A percentile compares a stretch with the other conserved stretches of the same genome.
phyloP scores from a whole-genome alignment of 805 yeast species.

The Candida koratica region DNA sequence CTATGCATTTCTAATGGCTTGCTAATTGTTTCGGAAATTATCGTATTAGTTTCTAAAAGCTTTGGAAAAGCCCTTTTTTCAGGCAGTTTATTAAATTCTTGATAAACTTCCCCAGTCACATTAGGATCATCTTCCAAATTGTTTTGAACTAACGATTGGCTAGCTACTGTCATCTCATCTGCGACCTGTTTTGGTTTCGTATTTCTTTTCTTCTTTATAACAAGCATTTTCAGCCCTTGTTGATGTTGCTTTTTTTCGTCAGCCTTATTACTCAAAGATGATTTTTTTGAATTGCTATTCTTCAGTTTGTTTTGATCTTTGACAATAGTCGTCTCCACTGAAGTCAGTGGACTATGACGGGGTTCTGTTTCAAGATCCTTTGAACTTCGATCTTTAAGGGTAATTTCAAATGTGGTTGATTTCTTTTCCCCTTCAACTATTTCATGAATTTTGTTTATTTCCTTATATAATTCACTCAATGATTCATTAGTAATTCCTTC shows the following conservation, averaged over 20 bases:
- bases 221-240: too few species aligned
- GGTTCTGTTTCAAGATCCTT: not conserved
- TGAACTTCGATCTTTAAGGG: not conserved
- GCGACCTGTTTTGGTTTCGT: not conserved
- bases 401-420: conserved; percentile 4
- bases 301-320: too few species aligned
- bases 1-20: not conserved
- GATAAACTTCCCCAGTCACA: not conserved
- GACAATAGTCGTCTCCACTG: not conserved
- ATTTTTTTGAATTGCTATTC: not conserved
- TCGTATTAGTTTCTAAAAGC: not conserved
- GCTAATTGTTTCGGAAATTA: not conserved
- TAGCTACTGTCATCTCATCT: not conserved
- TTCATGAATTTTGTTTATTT: conserved; percentile 13
- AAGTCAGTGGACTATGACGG: not conserved
- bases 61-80: not conserved
- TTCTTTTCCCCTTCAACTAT: conserved; percentile 7
- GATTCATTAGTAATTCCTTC: conserved; percentile 5
- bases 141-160: not conserved
- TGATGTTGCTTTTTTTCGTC: not conserved
- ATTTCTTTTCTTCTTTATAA: not conserved
- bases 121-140: not conserved
- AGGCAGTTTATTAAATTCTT: not conserved
- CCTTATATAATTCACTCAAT: conserved; percentile 6
- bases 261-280: not conserved